Evolutionary conservation across 2,329 filamentous ascomycete genomes (phyloP), one percentile per base, ranked within the genome.

Genomic region (Paramyrothecium roridum): DNA sequence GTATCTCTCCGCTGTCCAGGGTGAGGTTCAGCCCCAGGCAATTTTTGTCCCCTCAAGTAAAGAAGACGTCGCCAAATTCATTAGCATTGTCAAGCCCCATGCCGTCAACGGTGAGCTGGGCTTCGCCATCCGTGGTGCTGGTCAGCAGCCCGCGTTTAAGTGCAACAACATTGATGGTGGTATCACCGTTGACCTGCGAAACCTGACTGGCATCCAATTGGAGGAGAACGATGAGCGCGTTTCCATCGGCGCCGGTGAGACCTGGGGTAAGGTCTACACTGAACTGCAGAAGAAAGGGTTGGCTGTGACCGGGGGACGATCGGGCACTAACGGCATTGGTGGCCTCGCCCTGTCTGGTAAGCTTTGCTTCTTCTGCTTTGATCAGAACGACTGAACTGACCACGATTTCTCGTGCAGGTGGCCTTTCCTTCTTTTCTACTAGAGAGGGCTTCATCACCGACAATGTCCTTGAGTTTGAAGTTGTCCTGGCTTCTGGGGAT

Each of bases 51-150:
- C 49, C 22, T 8, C 6, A 7, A 12, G 17, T 17, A 37, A 37
- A 20, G 49, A 37, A 6, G 49, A 51, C 12, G 49, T 51, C 16
- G 23, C 49, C 20, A 26, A 12, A 16, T 51, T 33, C n/a, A 20
- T 33, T 7, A 51, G 16, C 8, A 33, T 33, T 19, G 21, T 51
- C 20, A 8, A 4, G 16, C 20, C 33, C 17, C 26, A 30, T 40
- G 30, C 26, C 26, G 4, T 10, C 6, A 10, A 6, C 10, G 26
- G 26, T 30, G 6, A 20, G 7, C 10, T 8, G 17, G 7, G 12
- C 26, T 37, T 51, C 20, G 49, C 49, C 49, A 37, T 51, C 11
- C 49, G 49, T n/a, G 49, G 49, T n/a, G 49, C 7, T 19, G 49
- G 49, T 33, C 49, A 51, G 30, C 49, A 51, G 30, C 49, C 49